Evolutionary conservation across 176 grass and related monocot species (phyloP).

Genomic region (Echinochloa phyllopogon): DNA sequence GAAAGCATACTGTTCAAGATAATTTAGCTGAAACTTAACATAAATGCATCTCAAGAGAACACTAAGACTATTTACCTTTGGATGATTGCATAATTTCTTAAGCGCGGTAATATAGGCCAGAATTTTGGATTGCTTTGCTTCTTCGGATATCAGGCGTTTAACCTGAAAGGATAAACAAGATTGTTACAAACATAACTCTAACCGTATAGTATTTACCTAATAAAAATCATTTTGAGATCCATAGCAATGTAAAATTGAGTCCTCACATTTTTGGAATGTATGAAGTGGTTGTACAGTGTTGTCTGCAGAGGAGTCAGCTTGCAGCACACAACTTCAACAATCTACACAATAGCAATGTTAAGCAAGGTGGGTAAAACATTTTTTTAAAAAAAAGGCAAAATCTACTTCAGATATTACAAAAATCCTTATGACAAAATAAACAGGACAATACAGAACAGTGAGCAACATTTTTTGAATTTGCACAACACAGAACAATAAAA

Average conservation of each 20-base stretch:
- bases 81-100: constrained; percentile 99
- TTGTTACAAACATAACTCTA: not conserved
- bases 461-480: constrained; percentile 28
- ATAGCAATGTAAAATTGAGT: constrained; percentile 25
- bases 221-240: constrained; percentile 38
- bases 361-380: constrained; percentile 30
- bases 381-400: not conserved
- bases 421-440: not conserved
- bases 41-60: not conserved
- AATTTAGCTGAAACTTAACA: not conserved
- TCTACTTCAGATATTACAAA: constrained; percentile 7
- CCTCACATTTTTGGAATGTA: constrained; percentile 98
- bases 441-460: not conserved
- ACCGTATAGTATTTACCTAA: constrained; percentile 34
- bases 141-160: constrained; percentile 77
- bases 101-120: constrained; percentile 97
- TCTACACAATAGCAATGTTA: constrained; percentile 60
- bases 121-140: constrained; percentile 85
- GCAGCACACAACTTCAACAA: constrained; percentile 97
- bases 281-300: constrained; percentile 91
- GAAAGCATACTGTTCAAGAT: constrained; percentile 3
- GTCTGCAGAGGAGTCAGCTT: constrained; percentile 86
- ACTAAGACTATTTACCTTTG: constrained; percentile 75
- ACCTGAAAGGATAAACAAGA: constrained; percentile 62
- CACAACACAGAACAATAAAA: constrained; percentile 9